Evolutionary conservation across 805 yeast species (phyloP), one percentile per base, ranked within the genome.

Genomic region (Yarrowia sp.): DNA sequence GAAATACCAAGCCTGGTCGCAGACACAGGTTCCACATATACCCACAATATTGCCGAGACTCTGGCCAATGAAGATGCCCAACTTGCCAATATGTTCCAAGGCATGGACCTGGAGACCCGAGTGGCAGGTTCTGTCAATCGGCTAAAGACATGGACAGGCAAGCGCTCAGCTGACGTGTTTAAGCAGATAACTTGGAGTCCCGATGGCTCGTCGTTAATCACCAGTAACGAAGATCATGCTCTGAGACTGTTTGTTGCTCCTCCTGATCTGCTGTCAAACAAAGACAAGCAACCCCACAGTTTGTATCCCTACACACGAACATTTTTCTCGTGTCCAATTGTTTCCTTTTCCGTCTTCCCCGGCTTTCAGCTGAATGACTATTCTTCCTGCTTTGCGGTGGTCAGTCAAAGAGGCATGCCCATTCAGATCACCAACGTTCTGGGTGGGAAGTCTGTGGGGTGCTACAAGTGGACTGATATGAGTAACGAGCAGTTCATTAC

Each of bases 201-300:
- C 3, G 72, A 70, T 40, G 72, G 72, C 2, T 67, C 71, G n/a
- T 48, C 66, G 7, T 21, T 70, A 6, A 58, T 70, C 36, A 63
- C 71, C 8, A 58, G 32, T 17, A 66, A 56, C 46, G 71, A 69
- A 24, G 72, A 70, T 36, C 43, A 58, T 11, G 67, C 67, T 3
- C 24, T 70, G 3, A 38, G 71, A 26, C 52, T 68, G 26, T 68
- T 68, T 51, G 66, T 70, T 16, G 61, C 46, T 1, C 70, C 70
- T 8, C 69, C 68, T 1, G 67, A 66, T 43, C 43, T 69, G 6
- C 63, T 69, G 12, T 65, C 64, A 8, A 26, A 33, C 44, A 32
- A 17, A 10, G 32, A 22, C 1, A 35, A 38, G 14, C 40, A 33
- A 11, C 38, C 62, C 28, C 52, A 52, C 24, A 59, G 30, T 5